phyloP scores from a whole-genome alignment of 2,329 filamentous ascomycete genomes.

The Fusarium decemcellulare region DNA sequence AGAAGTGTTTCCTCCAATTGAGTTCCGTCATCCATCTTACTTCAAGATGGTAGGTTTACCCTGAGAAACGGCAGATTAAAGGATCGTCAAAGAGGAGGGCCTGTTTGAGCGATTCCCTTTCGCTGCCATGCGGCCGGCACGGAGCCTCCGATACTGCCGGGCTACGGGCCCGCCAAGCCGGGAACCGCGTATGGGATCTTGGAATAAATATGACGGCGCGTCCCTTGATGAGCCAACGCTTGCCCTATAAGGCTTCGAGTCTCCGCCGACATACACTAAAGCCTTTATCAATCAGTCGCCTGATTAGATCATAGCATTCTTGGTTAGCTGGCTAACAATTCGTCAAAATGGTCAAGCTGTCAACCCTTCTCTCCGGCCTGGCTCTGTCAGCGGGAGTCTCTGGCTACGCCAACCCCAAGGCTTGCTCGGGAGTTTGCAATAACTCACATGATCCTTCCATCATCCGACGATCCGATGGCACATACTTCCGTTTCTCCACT shows the following conservation, averaged over 20 bases:
- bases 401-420: constrained; percentile 49
- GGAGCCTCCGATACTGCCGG: neutral
- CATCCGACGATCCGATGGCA: constrained; percentile 56
- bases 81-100: neutral
- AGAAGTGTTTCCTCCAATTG: constrained; percentile 3
- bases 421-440: constrained; percentile 55
- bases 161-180: neutral
- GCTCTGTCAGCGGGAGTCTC: constrained; percentile 10
- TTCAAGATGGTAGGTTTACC: neutral
- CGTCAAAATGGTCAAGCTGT: constrained; percentile 21
- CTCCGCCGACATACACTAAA: neutral
- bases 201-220: neutral
- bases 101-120: neutral
- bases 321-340: neutral
- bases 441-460: constrained; percentile 56
- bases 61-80: constrained; percentile 11
- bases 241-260: neutral
- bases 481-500: constrained; percentile 60
- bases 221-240: neutral
- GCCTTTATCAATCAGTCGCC: neutral
- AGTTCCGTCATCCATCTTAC: neutral
- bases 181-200: neutral
- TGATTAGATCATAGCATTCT: neutral
- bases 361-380: constrained; percentile 15
- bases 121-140: neutral